Percentiles rank a stretch among this genome's conserved stretches.
Evolutionary conservation across 208 protist genomes (phyloP).

Genomic region (Hexamita inflata): DNA sequence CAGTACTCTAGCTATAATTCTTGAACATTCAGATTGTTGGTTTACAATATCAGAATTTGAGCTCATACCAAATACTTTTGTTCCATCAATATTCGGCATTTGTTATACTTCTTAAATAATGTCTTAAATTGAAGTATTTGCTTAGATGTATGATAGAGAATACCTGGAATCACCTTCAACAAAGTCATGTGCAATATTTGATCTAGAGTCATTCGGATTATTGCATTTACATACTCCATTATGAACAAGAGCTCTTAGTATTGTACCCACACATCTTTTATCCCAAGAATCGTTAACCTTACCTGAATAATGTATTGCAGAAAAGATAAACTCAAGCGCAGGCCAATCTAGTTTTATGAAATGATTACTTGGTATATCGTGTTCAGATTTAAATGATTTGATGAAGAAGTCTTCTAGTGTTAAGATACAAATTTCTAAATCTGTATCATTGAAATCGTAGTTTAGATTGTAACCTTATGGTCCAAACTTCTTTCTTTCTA

Average conservation of each 20-base stretch:
- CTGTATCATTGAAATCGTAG: slow-evolving; percentile 88
- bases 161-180: background rate
- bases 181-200: background rate
- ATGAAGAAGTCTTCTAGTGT: slow-evolving; percentile 68
- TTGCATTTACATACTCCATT: background rate
- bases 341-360: slow-evolving; percentile 57
- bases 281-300: slow-evolving; percentile 90
- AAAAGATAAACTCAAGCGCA: slow-evolving; percentile 41
- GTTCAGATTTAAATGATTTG: slow-evolving; percentile 58
- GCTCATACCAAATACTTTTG: slow-evolving; percentile 78
- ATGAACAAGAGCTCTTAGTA: background rate
- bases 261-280: slow-evolving; percentile 50
- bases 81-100: slow-evolving; percentile 52
- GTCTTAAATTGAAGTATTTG: slow-evolving; percentile 39
- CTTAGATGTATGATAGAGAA: slow-evolving; percentile 58
- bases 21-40: slow-evolving; percentile 70
- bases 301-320: slow-evolving; percentile 88
- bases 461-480: slow-evolving; percentile 89
- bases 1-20: slow-evolving; percentile 67
- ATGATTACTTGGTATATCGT: slow-evolving; percentile 71
- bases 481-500: slow-evolving; percentile 78
- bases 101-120: slow-evolving; percentile 37
- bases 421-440: slow-evolving; percentile 77
- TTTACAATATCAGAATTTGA: slow-evolving; percentile 81
- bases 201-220: too few relatives aligned